Conservation (phyloP, 495 filamentous ascomycete genomes). For the Cryomyces antarcticus region DNA sequence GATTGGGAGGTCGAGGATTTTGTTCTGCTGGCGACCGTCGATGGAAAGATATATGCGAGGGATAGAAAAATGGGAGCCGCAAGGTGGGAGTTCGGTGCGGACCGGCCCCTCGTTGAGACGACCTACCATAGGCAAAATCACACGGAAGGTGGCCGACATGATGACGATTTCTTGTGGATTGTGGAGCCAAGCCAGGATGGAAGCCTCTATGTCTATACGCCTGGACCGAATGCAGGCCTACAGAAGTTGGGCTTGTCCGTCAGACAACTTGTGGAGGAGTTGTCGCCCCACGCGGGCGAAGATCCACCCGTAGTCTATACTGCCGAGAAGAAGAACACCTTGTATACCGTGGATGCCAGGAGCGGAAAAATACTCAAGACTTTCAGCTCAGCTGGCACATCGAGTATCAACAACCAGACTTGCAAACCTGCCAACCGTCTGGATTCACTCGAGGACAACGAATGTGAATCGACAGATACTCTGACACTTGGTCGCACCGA, state of each 20-base stretch:
- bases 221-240: conserved; percentile 34
- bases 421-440: conserved; percentile 40
- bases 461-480: conserved; percentile 52
- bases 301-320: conserved; percentile 60
- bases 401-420: conserved; percentile 30
- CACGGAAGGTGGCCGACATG: conserved; percentile 31
- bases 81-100: conserved; percentile 66
- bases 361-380: conserved; percentile 53
- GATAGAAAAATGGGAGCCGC: conserved; percentile 68
- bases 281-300: conserved; percentile 42
- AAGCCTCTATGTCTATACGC: conserved; percentile 70
- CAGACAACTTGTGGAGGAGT: conserved; percentile 51
- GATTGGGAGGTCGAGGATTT: conserved; percentile 99
- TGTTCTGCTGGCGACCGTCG: conserved; percentile 97
- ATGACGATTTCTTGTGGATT: conserved; percentile 86
- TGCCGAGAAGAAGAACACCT: conserved; percentile 57
- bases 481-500: conserved; percentile 69
- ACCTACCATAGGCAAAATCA: conserved; percentile 57
- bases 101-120: conserved; percentile 76
- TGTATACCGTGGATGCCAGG: conserved; percentile 66
- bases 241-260: conserved; percentile 53
- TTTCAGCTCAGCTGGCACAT: conserved; percentile 37
- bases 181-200: conserved; percentile 84
- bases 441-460: conserved; percentile 37
- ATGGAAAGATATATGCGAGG: conserved; percentile 84